Conservation (phyloP, 805 yeast genomes). For the Alloascoidea africana region DNA sequence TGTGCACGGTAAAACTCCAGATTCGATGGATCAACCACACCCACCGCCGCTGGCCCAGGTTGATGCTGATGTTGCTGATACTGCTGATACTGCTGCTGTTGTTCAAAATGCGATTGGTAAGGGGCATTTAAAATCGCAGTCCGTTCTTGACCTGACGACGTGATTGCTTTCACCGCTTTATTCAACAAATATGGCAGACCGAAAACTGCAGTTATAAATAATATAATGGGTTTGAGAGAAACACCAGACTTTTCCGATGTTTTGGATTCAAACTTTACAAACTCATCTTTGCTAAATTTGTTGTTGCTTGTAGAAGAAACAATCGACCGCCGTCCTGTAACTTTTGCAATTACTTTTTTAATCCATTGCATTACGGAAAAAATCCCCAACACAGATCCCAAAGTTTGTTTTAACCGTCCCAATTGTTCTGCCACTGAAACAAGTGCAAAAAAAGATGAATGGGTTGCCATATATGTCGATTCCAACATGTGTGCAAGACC, state of each 20-base stretch:
- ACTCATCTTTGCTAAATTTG: no score
- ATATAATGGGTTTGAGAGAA: conserved; percentile 70
- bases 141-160: conserved; percentile 19
- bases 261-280: no score
- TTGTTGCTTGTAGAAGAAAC: no score
- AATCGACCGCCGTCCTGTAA: no score
- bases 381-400: conserved; percentile 79
- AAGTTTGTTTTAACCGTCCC: conserved; percentile 18
- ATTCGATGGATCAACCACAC: conserved; percentile 36
- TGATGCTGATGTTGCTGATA: no score
- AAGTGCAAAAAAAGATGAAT: conserved; percentile 70
- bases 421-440: conserved; percentile 70
- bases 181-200: conserved; percentile 85
- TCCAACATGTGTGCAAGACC: conserved; percentile 85
- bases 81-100: no score
- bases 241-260: conserved; percentile 21
- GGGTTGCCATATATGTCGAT: conserved; percentile 79
- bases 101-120: no score
- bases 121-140: not conserved
- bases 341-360: conserved; percentile 42
- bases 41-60: not conserved
- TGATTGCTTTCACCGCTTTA: conserved; percentile 41
- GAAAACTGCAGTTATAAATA: conserved; percentile 78
- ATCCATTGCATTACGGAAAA: conserved; percentile 65
- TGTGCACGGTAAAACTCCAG: conserved; percentile 82